phyloP scores from a whole-genome alignment of 2,329 filamentous ascomycete species.

The Calycina herbarum region DNA sequence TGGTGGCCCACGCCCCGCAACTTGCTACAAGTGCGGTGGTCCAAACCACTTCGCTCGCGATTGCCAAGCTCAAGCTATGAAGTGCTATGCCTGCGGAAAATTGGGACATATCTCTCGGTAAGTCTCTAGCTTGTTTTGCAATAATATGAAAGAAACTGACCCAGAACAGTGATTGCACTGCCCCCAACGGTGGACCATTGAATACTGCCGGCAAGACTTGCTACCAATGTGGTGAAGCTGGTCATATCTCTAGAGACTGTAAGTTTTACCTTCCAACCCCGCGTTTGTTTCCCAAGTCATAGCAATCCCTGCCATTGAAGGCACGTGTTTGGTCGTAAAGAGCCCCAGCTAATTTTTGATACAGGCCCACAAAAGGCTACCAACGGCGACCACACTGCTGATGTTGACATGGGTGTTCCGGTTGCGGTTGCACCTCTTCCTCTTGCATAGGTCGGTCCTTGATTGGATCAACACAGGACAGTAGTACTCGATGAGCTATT shows the following conservation, averaged over 20 bases:
- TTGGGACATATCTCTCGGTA: slow-evolving; percentile 52
- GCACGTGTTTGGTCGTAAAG: neutral
- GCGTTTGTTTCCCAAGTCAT: slow-evolving; percentile 12
- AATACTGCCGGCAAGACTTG: slow-evolving; percentile 98
- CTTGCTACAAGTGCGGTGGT: slow-evolving; percentile 75
- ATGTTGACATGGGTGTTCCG: slow-evolving; percentile 38
- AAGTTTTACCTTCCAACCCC: slow-evolving; percentile 15
- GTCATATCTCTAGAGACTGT: slow-evolving; percentile 86
- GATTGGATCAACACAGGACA: slow-evolving; percentile 29
- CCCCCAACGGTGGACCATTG: slow-evolving; percentile 91
- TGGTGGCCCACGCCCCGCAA: slow-evolving; percentile 66
- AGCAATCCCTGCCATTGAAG: neutral
- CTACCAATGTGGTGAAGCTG: slow-evolving; percentile 94
- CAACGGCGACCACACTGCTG: slow-evolving; percentile 47
- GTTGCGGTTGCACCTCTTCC: slow-evolving; percentile 42
- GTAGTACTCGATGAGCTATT: slow-evolving; percentile 39
- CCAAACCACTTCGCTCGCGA: slow-evolving; percentile 98
- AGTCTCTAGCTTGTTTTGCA: neutral
- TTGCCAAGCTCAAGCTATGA: slow-evolving; percentile 87
- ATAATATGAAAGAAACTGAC: slow-evolving; percentile 10
- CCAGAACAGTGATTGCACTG: slow-evolving; percentile 71
- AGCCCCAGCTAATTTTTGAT: slow-evolving; percentile 16
- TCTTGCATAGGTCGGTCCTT: slow-evolving; percentile 43
- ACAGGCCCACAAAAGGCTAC: slow-evolving; percentile 65
- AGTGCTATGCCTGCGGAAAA: slow-evolving; percentile 78